Percentiles rank a stretch among this genome's conserved stretches.
Evolutionary conservation across 306 rosid genomes (phyloP).

Genomic region (Prunus salicina): DNA sequence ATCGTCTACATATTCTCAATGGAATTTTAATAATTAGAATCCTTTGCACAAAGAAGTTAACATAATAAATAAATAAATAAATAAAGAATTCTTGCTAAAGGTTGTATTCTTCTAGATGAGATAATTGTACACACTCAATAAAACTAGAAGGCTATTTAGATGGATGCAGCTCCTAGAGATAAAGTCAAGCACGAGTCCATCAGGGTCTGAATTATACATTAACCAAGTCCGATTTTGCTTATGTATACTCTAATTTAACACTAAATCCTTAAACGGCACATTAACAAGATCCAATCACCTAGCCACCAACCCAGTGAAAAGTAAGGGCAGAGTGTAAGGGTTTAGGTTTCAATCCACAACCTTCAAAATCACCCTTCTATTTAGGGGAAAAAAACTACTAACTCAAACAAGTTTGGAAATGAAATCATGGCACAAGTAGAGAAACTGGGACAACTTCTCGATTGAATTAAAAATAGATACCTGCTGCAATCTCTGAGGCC

Average conservation of each 20-base stretch:
- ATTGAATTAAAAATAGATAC: constrained; percentile 24
- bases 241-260: not conserved
- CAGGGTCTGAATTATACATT: not conserved
- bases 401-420: not conserved
- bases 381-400: no score
- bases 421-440: not conserved
- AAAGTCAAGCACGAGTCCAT: not conserved
- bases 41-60: no score
- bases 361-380: not conserved
- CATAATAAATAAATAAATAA: not conserved
- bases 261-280: not conserved
- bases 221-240: not conserved
- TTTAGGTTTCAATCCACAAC: no score
- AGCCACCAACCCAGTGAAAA: no score
- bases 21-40: not conserved
- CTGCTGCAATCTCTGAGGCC: constrained; percentile 50
- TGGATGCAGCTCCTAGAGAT: not conserved
- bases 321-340: no score
- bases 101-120: not conserved
- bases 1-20: not conserved
- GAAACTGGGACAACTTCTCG: not conserved
- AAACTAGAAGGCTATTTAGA: not conserved
- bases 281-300: no score
- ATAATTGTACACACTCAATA: not conserved
- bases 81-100: not conserved